Percentiles rank a stretch among this genome's conserved stretches.
These are phyloP conservation scores for Ramaria rubella DNA, from an alignment of 768 basidiomycete species.

Conservation along the genomic window DNA sequence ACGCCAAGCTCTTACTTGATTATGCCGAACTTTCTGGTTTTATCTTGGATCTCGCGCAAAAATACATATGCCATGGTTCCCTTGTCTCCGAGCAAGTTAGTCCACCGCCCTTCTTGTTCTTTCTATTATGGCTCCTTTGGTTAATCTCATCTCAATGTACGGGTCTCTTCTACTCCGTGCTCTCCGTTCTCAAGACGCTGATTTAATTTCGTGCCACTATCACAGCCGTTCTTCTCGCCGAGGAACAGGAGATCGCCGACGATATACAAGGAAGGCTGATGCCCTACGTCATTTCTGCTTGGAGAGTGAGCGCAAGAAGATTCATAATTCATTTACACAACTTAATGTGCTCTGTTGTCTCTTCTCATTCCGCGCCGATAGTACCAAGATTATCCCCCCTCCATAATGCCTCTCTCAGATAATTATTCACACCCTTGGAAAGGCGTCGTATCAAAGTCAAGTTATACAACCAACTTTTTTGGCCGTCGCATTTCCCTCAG, in stretches of 20 bases:
- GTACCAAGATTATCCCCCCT: background rate
- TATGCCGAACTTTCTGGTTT: background rate
- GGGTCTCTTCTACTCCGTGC: background rate
- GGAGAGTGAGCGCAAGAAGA: background rate
- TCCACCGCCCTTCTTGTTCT: background rate
- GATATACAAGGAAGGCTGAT: background rate
- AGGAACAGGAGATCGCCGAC: background rate
- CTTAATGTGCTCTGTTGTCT: background rate
- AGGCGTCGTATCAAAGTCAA: background rate
- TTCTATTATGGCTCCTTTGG: constrained; percentile 3
- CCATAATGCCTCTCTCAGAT: background rate
- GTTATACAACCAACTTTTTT: background rate
- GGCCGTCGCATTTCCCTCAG: background rate
- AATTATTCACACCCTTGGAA: background rate
- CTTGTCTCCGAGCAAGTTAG: no score
- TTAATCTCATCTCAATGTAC: background rate
- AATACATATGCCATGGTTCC: background rate
- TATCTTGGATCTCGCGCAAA: background rate
- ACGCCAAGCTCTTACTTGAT: background rate
- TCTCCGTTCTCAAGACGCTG: background rate
- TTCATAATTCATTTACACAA: background rate
- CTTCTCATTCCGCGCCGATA: background rate
- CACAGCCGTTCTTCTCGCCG: background rate
- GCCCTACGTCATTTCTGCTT: background rate
- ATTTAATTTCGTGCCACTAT: background rate